Evolutionary conservation across 371 early-diverging fungal species (phyloP).

Genomic region (Funneliformis caledonium): DNA sequence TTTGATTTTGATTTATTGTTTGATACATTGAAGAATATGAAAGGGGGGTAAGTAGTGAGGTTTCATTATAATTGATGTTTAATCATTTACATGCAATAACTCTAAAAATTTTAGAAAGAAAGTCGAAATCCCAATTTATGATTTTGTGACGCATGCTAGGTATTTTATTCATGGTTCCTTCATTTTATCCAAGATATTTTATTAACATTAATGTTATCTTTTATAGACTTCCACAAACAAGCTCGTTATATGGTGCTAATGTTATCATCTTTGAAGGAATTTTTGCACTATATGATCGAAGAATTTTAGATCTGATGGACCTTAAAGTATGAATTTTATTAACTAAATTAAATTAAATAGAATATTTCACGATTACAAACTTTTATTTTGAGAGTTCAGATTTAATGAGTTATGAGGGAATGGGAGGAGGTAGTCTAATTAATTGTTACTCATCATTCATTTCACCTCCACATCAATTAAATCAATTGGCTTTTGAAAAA

Average conservation of each 20-base stretch:
- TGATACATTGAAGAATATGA: conserved; percentile 73
- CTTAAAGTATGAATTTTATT: conserved; percentile 65
- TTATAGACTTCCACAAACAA: conserved; percentile 21
- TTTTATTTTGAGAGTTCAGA: background rate
- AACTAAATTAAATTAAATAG: no score
- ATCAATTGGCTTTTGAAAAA: no score
- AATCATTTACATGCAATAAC: background rate
- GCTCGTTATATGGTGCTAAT: conserved; percentile 86
- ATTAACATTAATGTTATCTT: background rate
- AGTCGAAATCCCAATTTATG: conserved; percentile 71
- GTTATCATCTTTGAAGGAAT: conserved; percentile 95
- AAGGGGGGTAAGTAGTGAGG: conserved; percentile 61
- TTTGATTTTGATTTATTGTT: conserved; percentile 80
- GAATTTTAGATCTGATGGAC: conserved; percentile 84
- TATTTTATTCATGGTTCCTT: conserved; percentile 31
- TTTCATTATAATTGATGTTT: background rate
- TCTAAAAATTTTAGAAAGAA: conserved; percentile 44
- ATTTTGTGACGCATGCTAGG: conserved; percentile 65
- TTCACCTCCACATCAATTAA: no score
- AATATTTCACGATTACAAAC: background rate
- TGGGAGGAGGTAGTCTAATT: background rate
- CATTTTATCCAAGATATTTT: no score
- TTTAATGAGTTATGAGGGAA: no score
- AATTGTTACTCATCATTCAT: no score
- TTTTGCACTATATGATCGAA: conserved; percentile 84